Conservation (phyloP, 2,329 filamentous ascomycete species). For the Diplodia mutila region DNA sequence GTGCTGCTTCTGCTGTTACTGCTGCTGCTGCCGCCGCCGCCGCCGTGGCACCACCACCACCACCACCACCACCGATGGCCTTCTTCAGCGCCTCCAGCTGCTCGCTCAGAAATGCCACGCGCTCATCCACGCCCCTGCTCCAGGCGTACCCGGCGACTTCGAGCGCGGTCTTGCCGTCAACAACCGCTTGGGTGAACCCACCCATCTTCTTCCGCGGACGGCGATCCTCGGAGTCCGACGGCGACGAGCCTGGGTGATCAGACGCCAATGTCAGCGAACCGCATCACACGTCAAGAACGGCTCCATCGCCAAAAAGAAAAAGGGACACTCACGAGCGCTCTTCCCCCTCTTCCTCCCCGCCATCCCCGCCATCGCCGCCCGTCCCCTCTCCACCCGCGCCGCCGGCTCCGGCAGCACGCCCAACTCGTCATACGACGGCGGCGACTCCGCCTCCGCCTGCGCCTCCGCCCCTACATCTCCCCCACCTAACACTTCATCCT, state of each 20-base stretch:
- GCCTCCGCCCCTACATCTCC: no score
- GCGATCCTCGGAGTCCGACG: background rate
- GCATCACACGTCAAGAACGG: no score
- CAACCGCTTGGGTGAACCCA: no score
- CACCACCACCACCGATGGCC: background rate
- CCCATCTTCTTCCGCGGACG: background rate
- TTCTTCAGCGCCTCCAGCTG: background rate
- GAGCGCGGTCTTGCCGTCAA: background rate
- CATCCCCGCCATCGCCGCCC: background rate
- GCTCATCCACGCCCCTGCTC: background rate
- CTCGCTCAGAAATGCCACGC: background rate
- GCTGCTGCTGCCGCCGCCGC: no score
- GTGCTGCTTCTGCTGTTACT: no score
- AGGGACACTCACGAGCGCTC: no score
- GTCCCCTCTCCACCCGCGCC: background rate
- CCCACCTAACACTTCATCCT: no score
- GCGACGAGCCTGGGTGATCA: no score
- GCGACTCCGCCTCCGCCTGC: background rate
- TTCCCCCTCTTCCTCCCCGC: background rate
- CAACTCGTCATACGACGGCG: constrained; percentile 3
- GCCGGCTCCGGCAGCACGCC: background rate
- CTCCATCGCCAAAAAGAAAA: no score
- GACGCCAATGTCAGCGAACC: no score
- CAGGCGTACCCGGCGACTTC: background rate
- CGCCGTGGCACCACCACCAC: background rate